These are phyloP conservation scores for Solanum dulcamara DNA, from an alignment of 257 asterid species.

Conservation along the genomic window DNA sequence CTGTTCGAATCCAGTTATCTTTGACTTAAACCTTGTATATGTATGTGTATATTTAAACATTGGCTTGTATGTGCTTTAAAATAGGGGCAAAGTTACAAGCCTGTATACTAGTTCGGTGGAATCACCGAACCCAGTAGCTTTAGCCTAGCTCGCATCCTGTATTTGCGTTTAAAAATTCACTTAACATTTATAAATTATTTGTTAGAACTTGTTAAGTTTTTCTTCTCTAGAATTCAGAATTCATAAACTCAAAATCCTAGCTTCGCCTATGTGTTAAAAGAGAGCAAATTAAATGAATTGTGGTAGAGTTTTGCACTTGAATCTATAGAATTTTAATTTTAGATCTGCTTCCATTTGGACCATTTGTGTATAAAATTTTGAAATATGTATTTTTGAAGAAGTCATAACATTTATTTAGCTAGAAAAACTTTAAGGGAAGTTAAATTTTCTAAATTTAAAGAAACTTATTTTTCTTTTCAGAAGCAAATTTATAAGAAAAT, in stretches of 20 bases:
- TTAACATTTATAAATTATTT: no score
- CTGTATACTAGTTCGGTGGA: neutral
- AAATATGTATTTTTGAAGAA: no score
- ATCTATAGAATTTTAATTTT: no score
- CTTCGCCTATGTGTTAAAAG: no score
- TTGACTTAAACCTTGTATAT: neutral
- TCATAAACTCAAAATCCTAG: no score
- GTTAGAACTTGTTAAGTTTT: neutral
- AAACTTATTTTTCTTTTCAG: neutral
- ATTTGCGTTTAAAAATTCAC: neutral
- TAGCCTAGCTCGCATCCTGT: neutral
- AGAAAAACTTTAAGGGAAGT: no score
- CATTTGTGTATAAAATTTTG: no score
- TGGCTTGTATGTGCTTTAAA: neutral
- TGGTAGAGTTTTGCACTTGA: no score
- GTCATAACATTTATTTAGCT: no score
- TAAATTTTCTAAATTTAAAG: no score
- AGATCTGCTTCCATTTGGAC: no score
- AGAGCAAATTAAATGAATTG: no score
- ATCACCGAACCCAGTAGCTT: neutral
- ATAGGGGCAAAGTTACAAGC: neutral
- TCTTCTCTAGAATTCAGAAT: neutral
- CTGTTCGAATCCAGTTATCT: conserved; percentile 11
- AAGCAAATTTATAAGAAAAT: neutral
- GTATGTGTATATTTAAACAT: neutral